These are phyloP conservation scores for Sisymbrium irio DNA, from an alignment of 345 rosid genomes.

Conservation along the genomic window DNA sequence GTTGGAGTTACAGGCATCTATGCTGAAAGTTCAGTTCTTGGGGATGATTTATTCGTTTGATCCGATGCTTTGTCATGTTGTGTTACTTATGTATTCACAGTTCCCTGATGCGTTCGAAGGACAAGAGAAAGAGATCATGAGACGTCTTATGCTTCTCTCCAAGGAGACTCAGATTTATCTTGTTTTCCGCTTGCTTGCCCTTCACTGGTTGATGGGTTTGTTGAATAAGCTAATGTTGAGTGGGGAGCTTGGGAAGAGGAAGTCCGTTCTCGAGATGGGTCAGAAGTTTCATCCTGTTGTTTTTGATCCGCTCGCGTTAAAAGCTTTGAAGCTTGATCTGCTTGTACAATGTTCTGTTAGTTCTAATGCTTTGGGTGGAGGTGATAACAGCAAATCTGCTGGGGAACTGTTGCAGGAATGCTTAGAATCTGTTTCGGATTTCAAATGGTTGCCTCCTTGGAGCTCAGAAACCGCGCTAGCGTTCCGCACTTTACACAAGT, in stretches of 20 bases:
- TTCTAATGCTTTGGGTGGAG: conserved; percentile 42
- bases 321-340: conserved; percentile 83
- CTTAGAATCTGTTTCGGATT: conserved; percentile 72
- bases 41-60: conserved; percentile 83
- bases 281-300: conserved; percentile 67
- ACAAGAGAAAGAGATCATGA: conserved; percentile 69
- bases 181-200: conserved; percentile 75
- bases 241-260: conserved; percentile 54
- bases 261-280: conserved; percentile 53
- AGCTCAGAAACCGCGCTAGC: conserved; percentile 94
- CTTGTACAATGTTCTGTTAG: conserved; percentile 60
- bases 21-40: conserved; percentile 89
- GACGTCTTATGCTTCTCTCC: conserved; percentile 61
- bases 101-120: conserved; percentile 75
- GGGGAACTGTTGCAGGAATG: conserved; percentile 62
- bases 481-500: conserved; percentile 80
- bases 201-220: conserved; percentile 85
- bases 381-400: conserved; percentile 37
- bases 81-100: conserved; percentile 57
- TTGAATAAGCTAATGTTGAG: conserved; percentile 44
- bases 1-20: conserved; percentile 83
- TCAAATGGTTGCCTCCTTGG: conserved; percentile 93
- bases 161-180: conserved; percentile 62
- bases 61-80: conserved; percentile 74
- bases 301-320: conserved; percentile 92